Base-by-base conservation (phyloP, 306 rosid species). In the Luffa aegyptiaca region DNA sequence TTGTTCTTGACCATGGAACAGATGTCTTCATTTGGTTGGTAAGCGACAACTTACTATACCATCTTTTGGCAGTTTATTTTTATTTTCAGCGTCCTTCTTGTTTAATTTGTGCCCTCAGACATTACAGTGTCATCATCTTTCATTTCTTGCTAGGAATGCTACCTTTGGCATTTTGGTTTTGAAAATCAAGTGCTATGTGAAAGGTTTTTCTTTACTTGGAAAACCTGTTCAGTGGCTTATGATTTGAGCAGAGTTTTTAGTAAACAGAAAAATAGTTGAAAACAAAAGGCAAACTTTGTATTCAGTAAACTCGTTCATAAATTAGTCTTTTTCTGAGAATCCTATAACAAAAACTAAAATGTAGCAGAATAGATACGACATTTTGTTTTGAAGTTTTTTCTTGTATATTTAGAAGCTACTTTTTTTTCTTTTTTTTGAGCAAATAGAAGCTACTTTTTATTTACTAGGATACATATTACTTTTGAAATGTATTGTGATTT, bases 21-120 rank as follows among this genome's bases (percentile, higher is more conserved):
- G 97, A 92, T 83, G 90, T 92, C 88, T 93, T 92, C 90, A 92
- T 93, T 88, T 93, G 98, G 98, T 80, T 93, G 98, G 98, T 89
- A 87, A 72, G 95, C 45, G 46, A 63, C 56, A 56, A 73, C 72
- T 84, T 66, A 14, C 21, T 70, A 0, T 72, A 74, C 78, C 13
- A 31, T 17, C 8, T 74, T 31, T 74, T 74, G 26, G n/a, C 21
- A 74, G 20, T 1, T 72, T 72, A 16, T 26, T 58, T 20, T 58
- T 36, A 8, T 41, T 55, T 63, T 59, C 5, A 57, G 10, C 58
- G 3, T 46, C 26, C 77, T 80, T 49, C 74, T 56, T 72, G 77
- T 37, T 76, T 1, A 16, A 3, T 76, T n/a, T 35, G 44, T 52
- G 42, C 37, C 46, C 61, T 75, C 76, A 69, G 20, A 71, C 26